Conservation (phyloP, 768 basidiomycete genomes). For the Tephrocybe rancida region DNA sequence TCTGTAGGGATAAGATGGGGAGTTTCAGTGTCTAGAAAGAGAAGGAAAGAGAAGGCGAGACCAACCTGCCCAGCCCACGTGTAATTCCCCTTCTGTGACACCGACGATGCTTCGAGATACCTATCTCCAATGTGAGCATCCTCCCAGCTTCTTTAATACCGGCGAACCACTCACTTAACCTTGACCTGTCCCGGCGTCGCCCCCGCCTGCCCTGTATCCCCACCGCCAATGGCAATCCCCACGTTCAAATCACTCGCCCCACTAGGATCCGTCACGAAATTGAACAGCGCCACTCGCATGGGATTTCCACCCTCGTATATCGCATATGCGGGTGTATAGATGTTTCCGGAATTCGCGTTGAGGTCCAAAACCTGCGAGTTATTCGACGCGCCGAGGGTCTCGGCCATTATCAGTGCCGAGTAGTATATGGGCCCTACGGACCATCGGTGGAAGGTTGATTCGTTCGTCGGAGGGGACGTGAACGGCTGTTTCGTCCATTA, state of each 20-base stretch:
- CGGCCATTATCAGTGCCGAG: constrained; percentile 68
- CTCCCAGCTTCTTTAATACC: too few species aligned
- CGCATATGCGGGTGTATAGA: constrained; percentile 65
- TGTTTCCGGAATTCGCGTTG: constrained; percentile 47
- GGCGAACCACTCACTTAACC: constrained; percentile 10
- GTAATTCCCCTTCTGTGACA: constrained; percentile 63
- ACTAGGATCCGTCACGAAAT: constrained; percentile 63
- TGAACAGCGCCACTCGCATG: constrained; percentile 66
- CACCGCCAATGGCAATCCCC: neutral
- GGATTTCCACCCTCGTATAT: constrained; percentile 72
- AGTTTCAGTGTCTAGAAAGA: neutral
- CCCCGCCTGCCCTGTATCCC: neutral
- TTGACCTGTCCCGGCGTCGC: constrained; percentile 3
- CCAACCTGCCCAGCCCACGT: constrained; percentile 76
- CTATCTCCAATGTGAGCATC: constrained; percentile 24
- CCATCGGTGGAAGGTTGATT: constrained; percentile 66
- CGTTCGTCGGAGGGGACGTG: constrained; percentile 42
- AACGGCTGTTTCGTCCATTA: constrained; percentile 33
- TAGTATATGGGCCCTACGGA: constrained; percentile 80
- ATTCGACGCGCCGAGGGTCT: constrained; percentile 67
- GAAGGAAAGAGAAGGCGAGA: constrained; percentile 17
- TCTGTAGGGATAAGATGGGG: constrained; percentile 33
- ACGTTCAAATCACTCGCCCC: constrained; percentile 52
- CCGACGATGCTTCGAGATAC: constrained; percentile 56
- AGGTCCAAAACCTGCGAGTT: constrained; percentile 62